These are phyloP conservation scores for Aspergillus sp. DNA, from an alignment of 2,329 filamentous ascomycete genomes.

Conservation along the genomic window DNA sequence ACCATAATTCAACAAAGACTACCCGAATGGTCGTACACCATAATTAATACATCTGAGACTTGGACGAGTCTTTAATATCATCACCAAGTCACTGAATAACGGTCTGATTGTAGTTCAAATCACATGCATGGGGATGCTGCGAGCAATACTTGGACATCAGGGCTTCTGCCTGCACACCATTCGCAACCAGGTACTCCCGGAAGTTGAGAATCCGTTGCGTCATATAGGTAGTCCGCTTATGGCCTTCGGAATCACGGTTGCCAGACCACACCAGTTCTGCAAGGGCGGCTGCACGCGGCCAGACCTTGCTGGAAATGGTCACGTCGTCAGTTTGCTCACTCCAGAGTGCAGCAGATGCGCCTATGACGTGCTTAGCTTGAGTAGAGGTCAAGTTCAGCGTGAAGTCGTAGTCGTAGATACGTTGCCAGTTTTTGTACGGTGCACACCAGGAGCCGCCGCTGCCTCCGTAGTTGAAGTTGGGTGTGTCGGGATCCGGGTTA, in stretches of 20 bases:
- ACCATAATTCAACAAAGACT: background rate
- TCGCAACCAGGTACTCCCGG: slow-evolving; percentile 51
- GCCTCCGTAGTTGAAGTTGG: slow-evolving; percentile 50
- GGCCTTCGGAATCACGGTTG: slow-evolving; percentile 42
- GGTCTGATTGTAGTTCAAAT: slow-evolving; percentile 47
- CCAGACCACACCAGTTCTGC: slow-evolving; percentile 51
- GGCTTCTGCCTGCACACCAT: slow-evolving; percentile 43
- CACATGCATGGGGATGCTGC: slow-evolving; percentile 51
- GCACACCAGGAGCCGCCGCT: slow-evolving; percentile 50
- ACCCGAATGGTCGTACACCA: background rate
- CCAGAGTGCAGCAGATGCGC: slow-evolving; percentile 47
- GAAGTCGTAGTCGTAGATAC: slow-evolving; percentile 53
- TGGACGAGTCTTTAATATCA: background rate
- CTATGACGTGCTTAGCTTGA: slow-evolving; percentile 44
- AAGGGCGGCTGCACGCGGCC: slow-evolving; percentile 50
- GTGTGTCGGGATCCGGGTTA: slow-evolving; percentile 41
- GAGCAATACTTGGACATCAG: slow-evolving; percentile 52
- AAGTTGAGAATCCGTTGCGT: slow-evolving; percentile 53
- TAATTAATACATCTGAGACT: background rate
- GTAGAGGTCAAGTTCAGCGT: slow-evolving; percentile 40
- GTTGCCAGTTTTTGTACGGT: slow-evolving; percentile 54
- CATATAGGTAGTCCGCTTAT: slow-evolving; percentile 45
- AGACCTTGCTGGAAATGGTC: slow-evolving; percentile 44
- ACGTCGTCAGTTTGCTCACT: slow-evolving; percentile 49
- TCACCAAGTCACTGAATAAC: slow-evolving; percentile 13